Conservation (phyloP, 2,329 filamentous ascomycete genomes). For the Neocatenulostroma microsporum region DNA sequence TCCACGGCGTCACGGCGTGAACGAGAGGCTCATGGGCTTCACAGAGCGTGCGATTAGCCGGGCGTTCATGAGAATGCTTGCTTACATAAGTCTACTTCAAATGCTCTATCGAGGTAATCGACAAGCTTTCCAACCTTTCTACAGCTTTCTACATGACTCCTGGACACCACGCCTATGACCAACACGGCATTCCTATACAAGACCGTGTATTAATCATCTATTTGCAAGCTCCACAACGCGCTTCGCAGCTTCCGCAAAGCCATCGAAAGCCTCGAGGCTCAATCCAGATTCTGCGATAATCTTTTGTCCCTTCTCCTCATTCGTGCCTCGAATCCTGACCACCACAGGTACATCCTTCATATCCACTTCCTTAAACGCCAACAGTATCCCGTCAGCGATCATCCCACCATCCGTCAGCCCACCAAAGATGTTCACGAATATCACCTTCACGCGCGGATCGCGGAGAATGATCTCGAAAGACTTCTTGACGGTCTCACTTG, state of each 20-base stretch:
- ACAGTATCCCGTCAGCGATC: conserved; percentile 67
- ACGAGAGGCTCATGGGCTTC: too few species aligned
- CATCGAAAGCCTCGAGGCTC: conserved; percentile 62
- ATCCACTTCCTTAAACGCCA: conserved; percentile 62
- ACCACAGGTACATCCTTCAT: conserved; percentile 57
- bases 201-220: background rate
- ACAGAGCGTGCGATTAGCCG: conserved; percentile 5
- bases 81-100: background rate
- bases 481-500: conserved; percentile 67
- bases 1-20: too few species aligned
- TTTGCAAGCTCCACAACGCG: conserved; percentile 56
- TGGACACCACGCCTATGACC: too few species aligned
- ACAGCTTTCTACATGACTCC: too few species aligned
- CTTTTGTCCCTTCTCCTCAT: conserved; percentile 61
- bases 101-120: background rate
- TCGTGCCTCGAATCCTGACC: conserved; percentile 68
- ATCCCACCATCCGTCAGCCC: conserved; percentile 68
- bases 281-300: conserved; percentile 63
- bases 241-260: conserved; percentile 63
- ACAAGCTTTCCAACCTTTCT: too few species aligned
- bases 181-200: background rate
- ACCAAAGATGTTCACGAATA: conserved; percentile 66
- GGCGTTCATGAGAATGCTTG: conserved; percentile 1
- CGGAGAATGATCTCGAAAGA: conserved; percentile 66
- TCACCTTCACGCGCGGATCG: conserved; percentile 63